phyloP scores from a whole-genome alignment of 2,329 filamentous ascomycete species.

The Microthyrium microscopicum region DNA sequence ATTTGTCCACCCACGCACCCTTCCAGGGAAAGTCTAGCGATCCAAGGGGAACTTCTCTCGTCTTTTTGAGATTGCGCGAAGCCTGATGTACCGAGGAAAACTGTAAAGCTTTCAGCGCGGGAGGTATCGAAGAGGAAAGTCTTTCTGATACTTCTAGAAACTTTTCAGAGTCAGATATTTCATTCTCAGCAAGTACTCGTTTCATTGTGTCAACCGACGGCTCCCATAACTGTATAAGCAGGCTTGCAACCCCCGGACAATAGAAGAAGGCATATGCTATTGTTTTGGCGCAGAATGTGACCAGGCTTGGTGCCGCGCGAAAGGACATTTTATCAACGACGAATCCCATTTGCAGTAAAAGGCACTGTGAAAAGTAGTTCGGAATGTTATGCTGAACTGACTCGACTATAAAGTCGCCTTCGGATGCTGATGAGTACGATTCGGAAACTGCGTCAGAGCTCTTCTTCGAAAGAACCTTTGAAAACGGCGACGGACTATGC shows the following conservation, averaged over 20 bases:
- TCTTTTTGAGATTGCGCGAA: constrained; percentile 44
- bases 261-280: constrained; percentile 92
- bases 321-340: constrained; percentile 81
- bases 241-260: constrained; percentile 68
- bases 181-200: constrained; percentile 50
- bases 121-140: constrained; percentile 54
- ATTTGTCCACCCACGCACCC: constrained; percentile 69
- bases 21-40: constrained; percentile 60
- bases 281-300: constrained; percentile 78
- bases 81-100: constrained; percentile 45
- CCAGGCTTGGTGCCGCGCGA: constrained; percentile 48
- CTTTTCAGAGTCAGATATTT: constrained; percentile 38
- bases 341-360: constrained; percentile 68
- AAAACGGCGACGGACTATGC: constrained; percentile 49
- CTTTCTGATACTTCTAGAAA: constrained; percentile 39
- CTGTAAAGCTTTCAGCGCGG: constrained; percentile 41
- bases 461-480: constrained; percentile 41
- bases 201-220: constrained; percentile 52
- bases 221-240: constrained; percentile 68
- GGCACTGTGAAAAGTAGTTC: constrained; percentile 69
- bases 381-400: constrained; percentile 79
- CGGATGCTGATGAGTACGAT: constrained; percentile 28
- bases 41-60: constrained; percentile 48
- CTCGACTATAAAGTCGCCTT: constrained; percentile 46
- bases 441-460: constrained; percentile 9